Evolutionary conservation across 805 yeast genomes (phyloP), one percentile per base, ranked within the genome.

Genomic region (Cyberlindnera bimundalis): DNA sequence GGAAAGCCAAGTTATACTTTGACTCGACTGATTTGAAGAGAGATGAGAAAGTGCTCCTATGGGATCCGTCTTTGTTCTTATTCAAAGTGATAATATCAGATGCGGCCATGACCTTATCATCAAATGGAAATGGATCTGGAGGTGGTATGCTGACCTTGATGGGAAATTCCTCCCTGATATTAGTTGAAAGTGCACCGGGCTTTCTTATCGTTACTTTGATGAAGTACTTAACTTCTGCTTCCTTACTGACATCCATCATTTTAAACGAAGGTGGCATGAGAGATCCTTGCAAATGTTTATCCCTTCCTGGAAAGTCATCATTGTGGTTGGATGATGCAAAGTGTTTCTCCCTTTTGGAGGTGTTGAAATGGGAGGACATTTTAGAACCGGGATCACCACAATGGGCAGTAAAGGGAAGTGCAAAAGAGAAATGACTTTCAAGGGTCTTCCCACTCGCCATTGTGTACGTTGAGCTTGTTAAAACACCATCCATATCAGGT

Each of bases 71-170:
- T 14, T 23, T 35, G 37, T 40, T 28, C 34, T 40, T 40, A 10
- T 20, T 30, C 12, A 40, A 6, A 7, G 31, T 11, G 2, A 35
- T 25, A 24, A 35, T 35, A 27, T 40, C 39, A n/a, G 39, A 34
- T 2, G 39, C 35, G 14, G 21, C 43, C 28, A 40, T 16, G 6
- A 40, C 43, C 11, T 30, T 20, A 15, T 40, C 43, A 34, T 40
- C 33, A 12, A n/a, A 33, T 7, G 43, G 43, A 16, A 40, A 40
- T n/a, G 43, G 43, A 15, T 40, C 43, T 4, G 43, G 43, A 4
- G 43, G 43, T 8, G 43, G 43, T 6, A 40, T 40, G 26, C 39
- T 35, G 15, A 40, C 39, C 6, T 6, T 15, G 4, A 40, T 14
- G 12, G 43, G 43, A 35, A 40, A 40, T 28, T 34, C 33, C 31